These are phyloP conservation scores for Fusarium tuaranense DNA, from an alignment of 2,329 filamentous ascomycete species.

Conservation along the genomic window DNA sequence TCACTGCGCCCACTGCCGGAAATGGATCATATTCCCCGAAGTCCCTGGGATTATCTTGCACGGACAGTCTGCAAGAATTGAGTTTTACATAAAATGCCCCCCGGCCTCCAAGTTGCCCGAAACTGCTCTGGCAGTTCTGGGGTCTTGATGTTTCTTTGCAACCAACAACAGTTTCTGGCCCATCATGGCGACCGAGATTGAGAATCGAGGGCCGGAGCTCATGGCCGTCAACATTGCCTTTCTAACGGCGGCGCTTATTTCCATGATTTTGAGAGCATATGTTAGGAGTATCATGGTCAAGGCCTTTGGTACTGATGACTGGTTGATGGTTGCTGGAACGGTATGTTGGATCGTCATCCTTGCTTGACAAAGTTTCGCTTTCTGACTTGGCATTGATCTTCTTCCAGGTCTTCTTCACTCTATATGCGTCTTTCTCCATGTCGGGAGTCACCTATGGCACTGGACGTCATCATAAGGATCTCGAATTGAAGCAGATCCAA, in stretches of 20 bases:
- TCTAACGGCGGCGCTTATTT: slow-evolving; percentile 38
- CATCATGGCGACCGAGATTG: slow-evolving; percentile 25
- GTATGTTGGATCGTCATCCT: slow-evolving; percentile 29
- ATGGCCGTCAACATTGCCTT: slow-evolving; percentile 49
- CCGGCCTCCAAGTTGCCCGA: neutral
- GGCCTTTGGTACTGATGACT: slow-evolving; percentile 52
- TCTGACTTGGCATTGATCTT: slow-evolving; percentile 39
- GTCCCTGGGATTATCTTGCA: neutral
- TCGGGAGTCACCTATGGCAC: slow-evolving; percentile 51
- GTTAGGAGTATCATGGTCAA: slow-evolving; percentile 49
- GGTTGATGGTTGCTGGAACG: slow-evolving; percentile 50
- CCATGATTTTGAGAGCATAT: slow-evolving; percentile 47
- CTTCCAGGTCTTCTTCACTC: slow-evolving; percentile 41
- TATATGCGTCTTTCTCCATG: slow-evolving; percentile 27
- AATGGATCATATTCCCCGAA: neutral
- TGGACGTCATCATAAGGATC: slow-evolving; percentile 48
- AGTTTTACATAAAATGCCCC: slow-evolving; percentile 1
- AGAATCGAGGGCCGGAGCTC: slow-evolving; percentile 48
- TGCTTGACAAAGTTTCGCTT: slow-evolving; percentile 26
- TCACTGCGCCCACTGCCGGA: neutral
- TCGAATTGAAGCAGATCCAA: slow-evolving; percentile 36
- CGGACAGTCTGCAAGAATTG: neutral
- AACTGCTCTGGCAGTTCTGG: neutral
- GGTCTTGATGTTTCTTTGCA: neutral
- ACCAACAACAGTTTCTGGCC: neutral